phyloP scores from a whole-genome alignment of 1,139 yeast species.

The Taphrina pruni region DNA sequence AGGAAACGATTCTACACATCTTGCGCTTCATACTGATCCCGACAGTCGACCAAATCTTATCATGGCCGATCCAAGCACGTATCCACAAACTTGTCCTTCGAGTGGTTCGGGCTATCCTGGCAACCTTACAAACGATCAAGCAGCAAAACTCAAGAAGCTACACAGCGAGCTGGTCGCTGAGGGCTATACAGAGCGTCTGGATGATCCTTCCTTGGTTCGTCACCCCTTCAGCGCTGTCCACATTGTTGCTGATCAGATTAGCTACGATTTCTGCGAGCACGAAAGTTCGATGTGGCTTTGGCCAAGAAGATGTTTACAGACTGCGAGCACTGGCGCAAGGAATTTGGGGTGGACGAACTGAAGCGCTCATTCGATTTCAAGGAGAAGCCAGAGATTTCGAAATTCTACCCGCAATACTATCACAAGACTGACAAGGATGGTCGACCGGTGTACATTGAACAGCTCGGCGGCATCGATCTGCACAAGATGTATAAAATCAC shows the following conservation, averaged over 20 bases:
- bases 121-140: slow-evolving; percentile 72
- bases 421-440: slow-evolving; percentile 97
- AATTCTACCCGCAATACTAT: slow-evolving; percentile 92
- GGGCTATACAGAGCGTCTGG: slow-evolving; percentile 77
- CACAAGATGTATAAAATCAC: slow-evolving; percentile 92
- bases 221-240: background rate
- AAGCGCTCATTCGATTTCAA: slow-evolving; percentile 83
- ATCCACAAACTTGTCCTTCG: slow-evolving; percentile 38
- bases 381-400: slow-evolving; percentile 75
- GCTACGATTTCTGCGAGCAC: slow-evolving; percentile 89
- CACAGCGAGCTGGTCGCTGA: slow-evolving; percentile 63
- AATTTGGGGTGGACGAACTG: slow-evolving; percentile 84
- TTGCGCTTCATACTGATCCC: background rate
- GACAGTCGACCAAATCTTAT: background rate
- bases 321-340: slow-evolving; percentile 92
- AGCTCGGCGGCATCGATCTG: slow-evolving; percentile 87
- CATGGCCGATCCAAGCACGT: slow-evolving; percentile 29
- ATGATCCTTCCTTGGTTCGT: slow-evolving; percentile 74
- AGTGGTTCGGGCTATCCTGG: slow-evolving; percentile 54
- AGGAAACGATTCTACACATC: too few species aligned
- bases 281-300: slow-evolving; percentile 83
- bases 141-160: slow-evolving; percentile 63
- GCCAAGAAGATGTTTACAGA: slow-evolving; percentile 81
- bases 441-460: slow-evolving; percentile 93
- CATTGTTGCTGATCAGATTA: slow-evolving; percentile 36